phyloP scores from a whole-genome alignment of 139 green algal genomes.

The Haematococcus lacustris region DNA sequence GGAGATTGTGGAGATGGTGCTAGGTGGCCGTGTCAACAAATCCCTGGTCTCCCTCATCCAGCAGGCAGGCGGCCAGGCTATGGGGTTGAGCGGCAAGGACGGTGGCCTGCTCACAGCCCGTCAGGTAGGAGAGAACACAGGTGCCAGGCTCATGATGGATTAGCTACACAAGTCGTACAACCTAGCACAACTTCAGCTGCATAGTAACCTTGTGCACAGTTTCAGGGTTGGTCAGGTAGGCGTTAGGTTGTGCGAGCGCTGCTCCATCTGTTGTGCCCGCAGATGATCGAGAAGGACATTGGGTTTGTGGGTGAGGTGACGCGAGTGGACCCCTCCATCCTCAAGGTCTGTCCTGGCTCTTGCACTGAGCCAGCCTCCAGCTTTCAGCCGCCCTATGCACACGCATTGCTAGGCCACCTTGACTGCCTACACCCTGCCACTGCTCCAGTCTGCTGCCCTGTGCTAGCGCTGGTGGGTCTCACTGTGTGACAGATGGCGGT shows the following conservation, averaged over 20 bases:
- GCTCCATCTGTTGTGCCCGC: slow-evolving; percentile 8
- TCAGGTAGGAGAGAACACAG: no score
- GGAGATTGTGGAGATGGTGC: slow-evolving; percentile 98
- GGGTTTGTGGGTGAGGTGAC: slow-evolving; percentile 94
- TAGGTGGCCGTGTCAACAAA: slow-evolving; percentile 97
- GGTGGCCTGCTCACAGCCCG: slow-evolving; percentile 74
- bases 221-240: no score
- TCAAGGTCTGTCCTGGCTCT: slow-evolving; percentile 50
- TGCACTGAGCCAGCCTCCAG: no score
- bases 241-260: no score
- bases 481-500: slow-evolving; percentile 43
- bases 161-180: no score
- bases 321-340: slow-evolving; percentile 62
- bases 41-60: slow-evolving; percentile 93
- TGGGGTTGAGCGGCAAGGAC: slow-evolving; percentile 97
- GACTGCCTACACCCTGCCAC: no score
- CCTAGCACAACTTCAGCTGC: no score
- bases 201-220: neutral
- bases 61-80: slow-evolving; percentile 77
- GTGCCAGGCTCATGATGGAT: no score
- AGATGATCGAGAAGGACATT: slow-evolving; percentile 87
- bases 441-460: no score
- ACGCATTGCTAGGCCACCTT: no score
- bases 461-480: neutral
- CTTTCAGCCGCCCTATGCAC: no score